phyloP scores from a whole-genome alignment of 2,329 filamentous ascomycete species.

The Trichoderma sp. region DNA sequence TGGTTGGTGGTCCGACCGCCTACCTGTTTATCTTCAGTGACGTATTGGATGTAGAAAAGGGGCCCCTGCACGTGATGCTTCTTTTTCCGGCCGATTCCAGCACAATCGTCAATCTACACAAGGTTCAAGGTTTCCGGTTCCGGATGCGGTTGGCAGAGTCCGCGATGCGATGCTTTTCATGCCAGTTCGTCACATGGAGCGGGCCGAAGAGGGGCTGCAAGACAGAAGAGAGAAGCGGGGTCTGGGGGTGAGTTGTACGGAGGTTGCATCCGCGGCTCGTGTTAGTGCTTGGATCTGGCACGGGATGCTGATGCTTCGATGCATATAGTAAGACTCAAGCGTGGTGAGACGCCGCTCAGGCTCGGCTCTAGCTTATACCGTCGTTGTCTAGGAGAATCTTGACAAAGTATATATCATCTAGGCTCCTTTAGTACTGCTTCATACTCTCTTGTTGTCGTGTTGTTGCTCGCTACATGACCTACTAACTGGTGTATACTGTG shows the following conservation, averaged over 20 bases:
- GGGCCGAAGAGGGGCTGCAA: background rate
- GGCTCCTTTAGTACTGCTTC: too few species aligned
- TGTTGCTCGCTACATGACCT: background rate
- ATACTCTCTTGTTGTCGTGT: background rate
- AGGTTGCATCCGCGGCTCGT: slow-evolving; percentile 9
- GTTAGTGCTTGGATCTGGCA: background rate
- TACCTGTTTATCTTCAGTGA: background rate
- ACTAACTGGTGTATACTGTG: background rate
- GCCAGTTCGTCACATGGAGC: background rate
- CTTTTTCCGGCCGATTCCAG: background rate
- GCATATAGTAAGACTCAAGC: background rate
- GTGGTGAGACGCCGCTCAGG: background rate
- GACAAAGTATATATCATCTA: background rate
- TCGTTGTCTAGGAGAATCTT: background rate
- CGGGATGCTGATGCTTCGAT: background rate
- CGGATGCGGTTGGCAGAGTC: background rate
- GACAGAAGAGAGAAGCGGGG: background rate
- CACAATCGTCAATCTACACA: too few species aligned
- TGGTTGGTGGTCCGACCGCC: background rate
- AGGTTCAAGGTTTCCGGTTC: background rate
- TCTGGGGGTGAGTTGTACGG: background rate
- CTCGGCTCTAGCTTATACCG: background rate
- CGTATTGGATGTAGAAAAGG: background rate
- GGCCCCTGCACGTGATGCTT: background rate
- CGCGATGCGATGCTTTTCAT: background rate